Evolutionary conservation across 2,329 filamentous ascomycete genomes (phyloP).

Genomic region (Colletotrichum caudatum): DNA sequence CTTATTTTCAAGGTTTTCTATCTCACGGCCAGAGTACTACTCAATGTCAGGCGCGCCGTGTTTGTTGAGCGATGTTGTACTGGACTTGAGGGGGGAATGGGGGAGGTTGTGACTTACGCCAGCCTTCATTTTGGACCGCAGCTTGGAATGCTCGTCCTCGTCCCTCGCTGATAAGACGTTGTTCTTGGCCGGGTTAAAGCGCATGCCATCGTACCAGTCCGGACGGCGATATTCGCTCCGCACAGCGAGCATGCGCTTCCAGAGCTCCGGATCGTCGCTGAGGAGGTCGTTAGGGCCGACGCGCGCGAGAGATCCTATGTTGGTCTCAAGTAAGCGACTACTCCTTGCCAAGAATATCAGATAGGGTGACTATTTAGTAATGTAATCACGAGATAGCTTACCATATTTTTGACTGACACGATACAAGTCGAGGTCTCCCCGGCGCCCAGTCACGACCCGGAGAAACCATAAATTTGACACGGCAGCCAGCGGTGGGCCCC

Average conservation of each 20-base stretch:
- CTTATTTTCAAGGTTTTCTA: conserved; percentile 59
- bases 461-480: conserved; percentile 58
- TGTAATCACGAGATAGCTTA: conserved; percentile 28
- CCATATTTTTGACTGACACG: conserved; percentile 52
- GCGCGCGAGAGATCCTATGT: conserved; percentile 40
- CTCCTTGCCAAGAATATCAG: too few species aligned
- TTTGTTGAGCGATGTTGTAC: background rate
- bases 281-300: conserved; percentile 42
- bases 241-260: conserved; percentile 53
- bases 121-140: conserved; percentile 62
- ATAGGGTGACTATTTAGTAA: too few species aligned
- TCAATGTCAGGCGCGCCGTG: background rate
- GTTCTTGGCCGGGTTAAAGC: conserved; percentile 64
- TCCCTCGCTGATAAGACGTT: conserved; percentile 65
- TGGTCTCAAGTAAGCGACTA: background rate
- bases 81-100: background rate
- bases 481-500: conserved; percentile 53
- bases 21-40: conserved; percentile 63
- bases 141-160: conserved; percentile 55
- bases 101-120: conserved; percentile 53
- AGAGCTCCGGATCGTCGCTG: conserved; percentile 37
- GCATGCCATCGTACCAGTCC: conserved; percentile 60
- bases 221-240: conserved; percentile 53
- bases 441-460: conserved; percentile 47
- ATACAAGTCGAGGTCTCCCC: conserved; percentile 52